These are phyloP conservation scores for Lathyrus sativus DNA, from an alignment of 306 rosid genomes.

Conservation along the genomic window DNA sequence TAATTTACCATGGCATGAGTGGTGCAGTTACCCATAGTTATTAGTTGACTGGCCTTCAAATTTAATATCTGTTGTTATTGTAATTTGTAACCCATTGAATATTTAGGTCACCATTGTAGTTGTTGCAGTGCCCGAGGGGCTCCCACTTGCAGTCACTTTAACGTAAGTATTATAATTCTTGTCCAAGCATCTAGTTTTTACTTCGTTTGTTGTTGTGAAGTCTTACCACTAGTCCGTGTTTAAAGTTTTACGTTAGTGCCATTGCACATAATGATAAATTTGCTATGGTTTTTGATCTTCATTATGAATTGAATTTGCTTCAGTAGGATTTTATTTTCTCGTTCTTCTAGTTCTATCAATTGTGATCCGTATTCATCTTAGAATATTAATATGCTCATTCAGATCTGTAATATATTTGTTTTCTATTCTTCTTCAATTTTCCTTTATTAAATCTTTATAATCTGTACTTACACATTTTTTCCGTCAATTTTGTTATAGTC, in stretches of 20 bases:
- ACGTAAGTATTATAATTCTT: constrained; percentile 64
- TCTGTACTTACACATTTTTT: too few relatives aligned
- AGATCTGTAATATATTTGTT: too few relatives aligned
- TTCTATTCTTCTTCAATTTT: too few relatives aligned
- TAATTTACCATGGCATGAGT: constrained; percentile 12
- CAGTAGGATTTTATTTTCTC: too few relatives aligned
- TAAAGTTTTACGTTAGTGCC: background rate
- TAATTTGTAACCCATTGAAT: constrained; percentile 34
- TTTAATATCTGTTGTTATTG: constrained; percentile 16
- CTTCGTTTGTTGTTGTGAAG: constrained; percentile 9
- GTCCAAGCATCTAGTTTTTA: constrained; percentile 12
- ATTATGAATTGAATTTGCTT: background rate
- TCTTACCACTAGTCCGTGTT: constrained; percentile 5
- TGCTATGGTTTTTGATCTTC: constrained; percentile 17
- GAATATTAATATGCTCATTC: too few relatives aligned
- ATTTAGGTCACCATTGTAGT: constrained; percentile 93
- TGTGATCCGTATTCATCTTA: too few relatives aligned
- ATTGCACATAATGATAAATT: constrained; percentile 14
- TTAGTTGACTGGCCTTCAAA: constrained; percentile 18
- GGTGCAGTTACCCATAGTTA: constrained; percentile 12
- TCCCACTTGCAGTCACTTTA: constrained; percentile 93
- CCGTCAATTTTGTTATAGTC: too few relatives aligned
- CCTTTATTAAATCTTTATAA: too few relatives aligned
- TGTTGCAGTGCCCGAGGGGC: constrained; percentile 99
- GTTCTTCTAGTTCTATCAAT: too few relatives aligned